Conservation (phyloP, 208 protist genomes). For the Trichomonas vaginalis region DNA sequence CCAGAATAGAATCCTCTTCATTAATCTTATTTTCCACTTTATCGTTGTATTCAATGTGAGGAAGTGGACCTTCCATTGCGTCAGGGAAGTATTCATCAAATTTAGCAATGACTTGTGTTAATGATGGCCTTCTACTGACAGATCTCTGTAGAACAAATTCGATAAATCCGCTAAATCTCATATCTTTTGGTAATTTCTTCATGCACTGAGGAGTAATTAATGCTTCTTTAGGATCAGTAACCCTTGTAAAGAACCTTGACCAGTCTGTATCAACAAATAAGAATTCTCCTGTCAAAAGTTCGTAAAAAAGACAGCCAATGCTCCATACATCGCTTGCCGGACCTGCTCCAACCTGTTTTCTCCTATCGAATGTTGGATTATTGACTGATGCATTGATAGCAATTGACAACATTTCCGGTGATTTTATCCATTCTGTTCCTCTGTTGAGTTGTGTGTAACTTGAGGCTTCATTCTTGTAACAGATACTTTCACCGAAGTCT, state of each 20-base stretch:
- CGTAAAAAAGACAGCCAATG: slow-evolving; percentile 29
- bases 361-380: background rate
- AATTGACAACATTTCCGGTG: slow-evolving; percentile 7
- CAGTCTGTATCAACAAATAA: slow-evolving; percentile 22
- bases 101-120: background rate
- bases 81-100: slow-evolving; percentile 13
- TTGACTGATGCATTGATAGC: background rate
- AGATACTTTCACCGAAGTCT: background rate
- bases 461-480: background rate
- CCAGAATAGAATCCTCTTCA: background rate
- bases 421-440: slow-evolving; percentile 17
- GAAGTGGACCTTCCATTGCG: background rate
- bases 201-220: background rate
- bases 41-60: background rate
- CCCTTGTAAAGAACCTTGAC: background rate
- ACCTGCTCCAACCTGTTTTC: background rate
- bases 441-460: background rate
- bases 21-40: background rate
- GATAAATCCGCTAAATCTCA: background rate
- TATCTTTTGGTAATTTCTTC: background rate
- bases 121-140: background rate
- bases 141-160: background rate
- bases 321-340: slow-evolving; percentile 27
- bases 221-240: background rate
- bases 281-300: slow-evolving; percentile 31